Evolutionary conservation across 352 stramenopile species (phyloP).

Genomic region (Globisporangium lucens): DNA sequence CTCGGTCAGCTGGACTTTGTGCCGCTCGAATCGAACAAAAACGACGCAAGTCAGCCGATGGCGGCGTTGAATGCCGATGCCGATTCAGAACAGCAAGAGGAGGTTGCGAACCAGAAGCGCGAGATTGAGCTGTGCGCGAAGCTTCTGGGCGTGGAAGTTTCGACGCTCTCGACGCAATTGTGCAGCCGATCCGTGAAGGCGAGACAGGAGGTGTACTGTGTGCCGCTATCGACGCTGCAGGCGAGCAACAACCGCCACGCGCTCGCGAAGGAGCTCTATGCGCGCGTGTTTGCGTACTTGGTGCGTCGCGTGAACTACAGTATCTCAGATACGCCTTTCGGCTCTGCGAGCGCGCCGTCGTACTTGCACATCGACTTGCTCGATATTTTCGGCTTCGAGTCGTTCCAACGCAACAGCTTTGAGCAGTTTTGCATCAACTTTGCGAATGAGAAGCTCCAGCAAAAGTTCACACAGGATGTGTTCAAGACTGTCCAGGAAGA

Average conservation of each 20-base stretch:
- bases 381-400: conserved; percentile 98
- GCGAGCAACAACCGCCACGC: conserved; percentile 91
- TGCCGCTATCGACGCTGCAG: conserved; percentile 67
- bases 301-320: conserved; percentile 86
- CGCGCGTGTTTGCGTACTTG: conserved; percentile 94
- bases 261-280: conserved; percentile 94
- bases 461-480: conserved; percentile 87
- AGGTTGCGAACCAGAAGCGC: conserved; percentile 50
- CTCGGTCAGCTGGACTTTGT: conserved; percentile 84
- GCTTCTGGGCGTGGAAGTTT: conserved; percentile 66
- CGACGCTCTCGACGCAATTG: conserved; percentile 58
- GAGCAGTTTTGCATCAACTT: conserved; percentile 97
- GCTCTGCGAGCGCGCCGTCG: conserved; percentile 23
- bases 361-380: conserved; percentile 92
- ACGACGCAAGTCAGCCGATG: conserved; percentile 68
- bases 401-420: conserved; percentile 91
- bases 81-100: conserved; percentile 18
- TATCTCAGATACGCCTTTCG: conserved; percentile 52
- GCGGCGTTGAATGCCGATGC: conserved; percentile 35
- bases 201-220: conserved; percentile 78
- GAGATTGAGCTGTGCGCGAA: conserved; percentile 64
- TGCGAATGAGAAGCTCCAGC: conserved; percentile 94
- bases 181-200: conserved; percentile 83
- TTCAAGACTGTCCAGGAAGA: conserved; percentile 88
- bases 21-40: conserved; percentile 67